phyloP scores from a whole-genome alignment of 306 rosid genomes.

The Cicer pinnatifidum region DNA sequence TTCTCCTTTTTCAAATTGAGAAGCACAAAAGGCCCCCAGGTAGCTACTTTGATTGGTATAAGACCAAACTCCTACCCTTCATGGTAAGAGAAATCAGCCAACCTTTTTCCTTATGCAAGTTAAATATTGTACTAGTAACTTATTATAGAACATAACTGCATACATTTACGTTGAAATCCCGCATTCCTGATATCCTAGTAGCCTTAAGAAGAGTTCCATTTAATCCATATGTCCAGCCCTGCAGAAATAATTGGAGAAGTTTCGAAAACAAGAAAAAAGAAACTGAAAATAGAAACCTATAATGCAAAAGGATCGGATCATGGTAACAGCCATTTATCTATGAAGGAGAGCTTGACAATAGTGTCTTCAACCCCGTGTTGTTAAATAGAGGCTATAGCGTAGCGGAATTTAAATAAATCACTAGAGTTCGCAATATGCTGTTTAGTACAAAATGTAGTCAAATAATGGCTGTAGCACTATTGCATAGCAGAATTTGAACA shows the following conservation, averaged over 20 bases:
- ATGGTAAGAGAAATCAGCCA: slow-evolving; percentile 53
- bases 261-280: slow-evolving; percentile 5
- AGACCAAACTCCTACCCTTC: slow-evolving; percentile 86
- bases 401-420: no score
- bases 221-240: slow-evolving; percentile 96
- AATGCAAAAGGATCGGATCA: slow-evolving; percentile 10
- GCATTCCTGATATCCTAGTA: slow-evolving; percentile 75
- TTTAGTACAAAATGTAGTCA: no score
- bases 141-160: slow-evolving; percentile 44
- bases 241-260: slow-evolving; percentile 44
- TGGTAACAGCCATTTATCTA: slow-evolving; percentile 12
- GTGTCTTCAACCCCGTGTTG: not conserved
- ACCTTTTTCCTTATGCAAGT: slow-evolving; percentile 29
- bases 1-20: slow-evolving; percentile 63
- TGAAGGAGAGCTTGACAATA: slow-evolving; percentile 30
- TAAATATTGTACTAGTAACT: slow-evolving; percentile 30
- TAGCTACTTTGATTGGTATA: slow-evolving; percentile 65
- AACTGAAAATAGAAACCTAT: slow-evolving; percentile 8
- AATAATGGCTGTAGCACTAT: no score
- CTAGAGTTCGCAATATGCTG: no score
- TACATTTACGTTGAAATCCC: slow-evolving; percentile 71
- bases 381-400: no score
- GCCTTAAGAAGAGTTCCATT: slow-evolving; percentile 83
- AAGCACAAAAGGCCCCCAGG: slow-evolving; percentile 89
- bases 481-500: no score